Base-by-base conservation (phyloP, 805 yeast species). In the Kodamaea nitidulidarum region DNA sequence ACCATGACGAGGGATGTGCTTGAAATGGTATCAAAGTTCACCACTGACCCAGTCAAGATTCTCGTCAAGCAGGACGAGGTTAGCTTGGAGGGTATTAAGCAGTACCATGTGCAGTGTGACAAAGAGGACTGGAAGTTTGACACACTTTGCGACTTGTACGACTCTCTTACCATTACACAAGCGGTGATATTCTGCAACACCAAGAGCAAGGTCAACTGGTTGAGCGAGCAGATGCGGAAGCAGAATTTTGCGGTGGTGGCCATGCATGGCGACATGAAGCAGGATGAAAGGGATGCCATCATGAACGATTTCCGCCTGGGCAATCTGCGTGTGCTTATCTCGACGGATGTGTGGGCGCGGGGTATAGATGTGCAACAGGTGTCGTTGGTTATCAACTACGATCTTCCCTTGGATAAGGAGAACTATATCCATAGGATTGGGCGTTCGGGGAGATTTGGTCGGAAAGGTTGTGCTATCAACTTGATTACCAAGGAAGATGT, bases 331-430 rank as follows among this genome's bases (percentile, higher is more conserved):
- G 91, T 93, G 36, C 73, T 93, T 61, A 93, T 93, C 60, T 84
- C 97, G 51, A 93, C 98, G 30, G 98, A 93, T 67, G 84, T 93
- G 56, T 85, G 91, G 83, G 98, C 98, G 36, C 78, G 98, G 68
- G 98, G 98, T 60, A 93, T 91, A 50, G 98, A 91, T 67, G 98
- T 91, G 45, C 98, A 91, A 72, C 98, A 91, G 62, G 96, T 91
- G 35, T 90, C 97, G 9, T 70, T 91, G 51, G 98, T 91, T 44
- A 87, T 91, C 58, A 91, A 91, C 76, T 91, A 86, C 70, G 98
- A 91, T 66, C 71, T 91, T 63, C 98, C 98, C 41, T 65, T 78
- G 48, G 88, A 93, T 75, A 81, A 83, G 61, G 98, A 91, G 67
- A 91, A 91, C 76, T 91, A 91, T 66, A 82, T 91, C 58, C 98